These are phyloP conservation scores for Ananas comosus DNA, from an alignment of 176 grass and related monocot genomes.

Conservation along the genomic window DNA sequence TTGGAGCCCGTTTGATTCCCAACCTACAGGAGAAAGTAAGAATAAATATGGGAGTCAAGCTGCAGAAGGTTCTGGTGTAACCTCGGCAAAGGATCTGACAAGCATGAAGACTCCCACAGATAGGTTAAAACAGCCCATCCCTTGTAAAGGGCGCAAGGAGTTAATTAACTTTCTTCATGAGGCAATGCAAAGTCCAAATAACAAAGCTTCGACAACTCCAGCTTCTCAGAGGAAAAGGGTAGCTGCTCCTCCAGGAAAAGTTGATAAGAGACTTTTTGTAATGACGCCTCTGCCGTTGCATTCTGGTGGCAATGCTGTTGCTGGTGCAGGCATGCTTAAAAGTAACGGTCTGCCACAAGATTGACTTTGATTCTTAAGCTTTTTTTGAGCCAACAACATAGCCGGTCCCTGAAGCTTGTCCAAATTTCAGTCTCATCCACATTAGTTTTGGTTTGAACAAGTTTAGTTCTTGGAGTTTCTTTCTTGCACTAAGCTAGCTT, in stretches of 20 bases:
- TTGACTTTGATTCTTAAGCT: not conserved
- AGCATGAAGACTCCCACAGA: constrained; percentile 68
- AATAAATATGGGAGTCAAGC: constrained; percentile 45
- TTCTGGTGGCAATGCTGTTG: constrained; percentile 49
- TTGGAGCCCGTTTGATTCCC: constrained; percentile 17
- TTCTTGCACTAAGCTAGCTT: no score
- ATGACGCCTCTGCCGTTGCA: constrained; percentile 85
- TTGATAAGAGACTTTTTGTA: constrained; percentile 36
- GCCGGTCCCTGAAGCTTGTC: no score
- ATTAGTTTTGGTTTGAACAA: no score
- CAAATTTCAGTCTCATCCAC: no score
- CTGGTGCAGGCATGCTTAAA: constrained; percentile 57
- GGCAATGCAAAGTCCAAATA: constrained; percentile 38
- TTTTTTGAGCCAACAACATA: not conserved
- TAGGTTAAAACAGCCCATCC: constrained; percentile 75
- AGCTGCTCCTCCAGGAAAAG: constrained; percentile 44
- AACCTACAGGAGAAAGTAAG: constrained; percentile 37
- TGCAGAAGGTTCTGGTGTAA: constrained; percentile 74
- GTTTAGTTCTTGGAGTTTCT: no score
- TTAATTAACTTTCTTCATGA: constrained; percentile 61
- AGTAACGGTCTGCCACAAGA: constrained; percentile 41
- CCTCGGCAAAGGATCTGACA: constrained; percentile 76
- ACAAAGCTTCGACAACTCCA: constrained; percentile 36
- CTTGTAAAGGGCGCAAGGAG: constrained; percentile 72
- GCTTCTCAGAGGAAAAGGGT: constrained; percentile 85